phyloP scores from a whole-genome alignment of 2,329 filamentous ascomycete species.

The Xylaria sp. region DNA sequence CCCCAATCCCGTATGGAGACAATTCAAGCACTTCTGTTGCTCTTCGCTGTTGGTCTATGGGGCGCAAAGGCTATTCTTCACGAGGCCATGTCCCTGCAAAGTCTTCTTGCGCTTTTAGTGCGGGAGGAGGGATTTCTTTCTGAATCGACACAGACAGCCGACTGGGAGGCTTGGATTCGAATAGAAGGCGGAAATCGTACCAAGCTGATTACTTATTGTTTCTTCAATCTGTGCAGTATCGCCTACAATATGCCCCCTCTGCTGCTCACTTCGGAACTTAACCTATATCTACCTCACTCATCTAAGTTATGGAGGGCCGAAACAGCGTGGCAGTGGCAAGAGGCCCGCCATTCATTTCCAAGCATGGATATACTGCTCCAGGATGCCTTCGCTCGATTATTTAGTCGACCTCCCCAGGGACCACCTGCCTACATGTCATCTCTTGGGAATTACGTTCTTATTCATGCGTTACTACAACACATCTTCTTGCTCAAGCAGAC shows the following conservation, averaged over 20 bases:
- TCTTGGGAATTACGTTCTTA: constrained; percentile 75
- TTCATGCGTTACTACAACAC: constrained; percentile 77
- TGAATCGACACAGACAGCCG: constrained; percentile 58
- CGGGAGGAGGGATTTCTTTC: constrained; percentile 66
- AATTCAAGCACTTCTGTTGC: constrained; percentile 69
- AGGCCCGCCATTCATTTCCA: constrained; percentile 62
- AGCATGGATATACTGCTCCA: constrained; percentile 64
- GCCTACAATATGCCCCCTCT: constrained; percentile 69
- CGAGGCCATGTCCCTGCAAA: constrained; percentile 68
- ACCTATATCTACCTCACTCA: constrained; percentile 63
- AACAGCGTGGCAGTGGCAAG: constrained; percentile 68
- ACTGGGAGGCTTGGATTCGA: constrained; percentile 70
- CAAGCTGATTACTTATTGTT: constrained; percentile 69
- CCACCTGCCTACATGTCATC: constrained; percentile 64
- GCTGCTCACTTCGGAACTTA: constrained; percentile 68
- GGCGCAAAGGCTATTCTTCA: constrained; percentile 68
- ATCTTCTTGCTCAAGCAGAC: constrained; percentile 76
- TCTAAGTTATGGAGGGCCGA: constrained; percentile 68
- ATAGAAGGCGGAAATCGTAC: constrained; percentile 67
- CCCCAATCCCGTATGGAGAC: constrained; percentile 70
- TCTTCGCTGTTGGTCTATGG: constrained; percentile 70
- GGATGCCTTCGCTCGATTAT: constrained; percentile 65
- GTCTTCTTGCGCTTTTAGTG: constrained; percentile 65
- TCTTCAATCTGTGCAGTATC: constrained; percentile 71
- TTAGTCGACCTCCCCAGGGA: constrained; percentile 61